phyloP scores from a whole-genome alignment of 1,284 basidiomycete genomes.

The Marasmius fiardii region DNA sequence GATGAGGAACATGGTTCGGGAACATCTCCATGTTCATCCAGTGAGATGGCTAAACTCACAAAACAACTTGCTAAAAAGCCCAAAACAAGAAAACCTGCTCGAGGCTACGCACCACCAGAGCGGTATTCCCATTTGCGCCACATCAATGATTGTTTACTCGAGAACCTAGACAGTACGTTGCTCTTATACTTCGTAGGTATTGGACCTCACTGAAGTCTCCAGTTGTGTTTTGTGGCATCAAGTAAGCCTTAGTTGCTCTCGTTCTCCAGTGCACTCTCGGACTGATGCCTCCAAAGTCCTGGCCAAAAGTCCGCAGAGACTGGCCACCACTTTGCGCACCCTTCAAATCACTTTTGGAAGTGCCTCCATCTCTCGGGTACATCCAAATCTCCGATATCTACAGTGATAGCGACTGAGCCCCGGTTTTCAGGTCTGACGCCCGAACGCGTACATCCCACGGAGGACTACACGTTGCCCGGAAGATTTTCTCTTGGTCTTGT shows the following conservation, averaged over 20 bases:
- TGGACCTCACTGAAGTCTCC: not conserved
- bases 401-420: not conserved
- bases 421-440: slow-evolving; percentile 45
- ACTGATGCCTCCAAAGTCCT: no score
- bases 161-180: slow-evolving; percentile 41
- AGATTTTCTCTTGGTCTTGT: slow-evolving; percentile 52
- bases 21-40: not conserved
- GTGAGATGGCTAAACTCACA: no score
- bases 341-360: slow-evolving; percentile 68
- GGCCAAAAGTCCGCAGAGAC: slow-evolving; percentile 56
- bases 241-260: no score
- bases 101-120: slow-evolving; percentile 43
- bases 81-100: slow-evolving; percentile 26
- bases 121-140: slow-evolving; percentile 43
- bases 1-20: not conserved
- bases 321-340: slow-evolving; percentile 72
- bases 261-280: no score
- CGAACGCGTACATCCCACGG: slow-evolving; percentile 36
- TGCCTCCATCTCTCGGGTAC: slow-evolving; percentile 54
- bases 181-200: not conserved
- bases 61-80: not conserved
- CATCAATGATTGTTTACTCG: slow-evolving; percentile 38
- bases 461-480: slow-evolving; percentile 44
- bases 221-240: slow-evolving; percentile 70
- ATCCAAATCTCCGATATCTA: not conserved